phyloP scores from a whole-genome alignment of 495 filamentous ascomycete species.

The Lentithecium fluviatile region DNA sequence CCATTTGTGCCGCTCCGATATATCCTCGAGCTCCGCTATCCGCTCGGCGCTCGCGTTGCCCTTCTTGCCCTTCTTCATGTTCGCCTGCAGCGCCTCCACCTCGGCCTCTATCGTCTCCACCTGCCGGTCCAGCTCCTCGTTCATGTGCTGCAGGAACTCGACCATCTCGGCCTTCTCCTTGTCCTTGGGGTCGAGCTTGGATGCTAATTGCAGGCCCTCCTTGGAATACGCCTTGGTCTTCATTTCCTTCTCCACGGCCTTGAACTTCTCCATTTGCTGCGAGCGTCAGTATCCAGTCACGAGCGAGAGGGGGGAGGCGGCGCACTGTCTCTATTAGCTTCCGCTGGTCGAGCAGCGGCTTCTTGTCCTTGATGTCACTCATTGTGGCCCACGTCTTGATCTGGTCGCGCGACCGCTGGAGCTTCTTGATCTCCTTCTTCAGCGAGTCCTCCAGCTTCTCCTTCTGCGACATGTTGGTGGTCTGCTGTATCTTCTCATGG shows the following conservation, averaged over 20 bases:
- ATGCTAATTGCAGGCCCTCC: conserved; percentile 85
- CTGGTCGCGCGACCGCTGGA: conserved; percentile 93
- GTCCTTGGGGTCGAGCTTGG: conserved; percentile 91
- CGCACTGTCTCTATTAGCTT: conserved; percentile 92
- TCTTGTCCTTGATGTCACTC: conserved; percentile 99
- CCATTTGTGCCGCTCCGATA: conserved; percentile 93
- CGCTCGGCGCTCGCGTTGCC: conserved; percentile 79
- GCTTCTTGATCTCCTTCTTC: conserved; percentile 99
- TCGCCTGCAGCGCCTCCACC: conserved; percentile 78
- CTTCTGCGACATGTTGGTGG: conserved; percentile 89
- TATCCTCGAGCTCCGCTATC: conserved; percentile 76
- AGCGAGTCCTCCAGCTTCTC: conserved; percentile 97
- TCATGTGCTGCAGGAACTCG: conserved; percentile 80
- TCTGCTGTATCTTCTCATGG: conserved; percentile 91
- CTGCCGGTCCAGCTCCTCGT: conserved; percentile 90
- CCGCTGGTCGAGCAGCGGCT: conserved; percentile 85
- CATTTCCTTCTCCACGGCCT: conserved; percentile 99
- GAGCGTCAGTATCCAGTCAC: conserved; percentile 25
- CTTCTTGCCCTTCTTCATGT: conserved; percentile 90
- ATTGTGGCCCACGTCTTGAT: conserved; percentile 98
- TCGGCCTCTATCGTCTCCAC: conserved; percentile 92
- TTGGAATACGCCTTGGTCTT: conserved; percentile 99
- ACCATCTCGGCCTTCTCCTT: conserved; percentile 83
- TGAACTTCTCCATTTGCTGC: conserved; percentile 98
- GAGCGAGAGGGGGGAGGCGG: not conserved